Conservation (phyloP, 31 red algal species). For the Asparagopsis taxiformis region DNA sequence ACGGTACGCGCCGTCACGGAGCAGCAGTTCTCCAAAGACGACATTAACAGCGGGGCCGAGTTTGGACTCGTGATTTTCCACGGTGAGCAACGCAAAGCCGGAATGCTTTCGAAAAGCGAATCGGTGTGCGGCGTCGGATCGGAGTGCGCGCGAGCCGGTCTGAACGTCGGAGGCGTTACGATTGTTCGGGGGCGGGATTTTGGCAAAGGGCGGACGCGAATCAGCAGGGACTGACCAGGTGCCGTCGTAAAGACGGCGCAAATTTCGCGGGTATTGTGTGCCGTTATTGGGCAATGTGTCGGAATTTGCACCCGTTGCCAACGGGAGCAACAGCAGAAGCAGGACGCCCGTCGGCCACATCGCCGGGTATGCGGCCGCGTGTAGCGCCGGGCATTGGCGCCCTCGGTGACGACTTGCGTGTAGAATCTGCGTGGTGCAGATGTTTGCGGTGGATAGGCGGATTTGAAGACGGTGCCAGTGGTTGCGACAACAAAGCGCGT, state of each 20-base stretch:
- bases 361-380: too few species aligned
- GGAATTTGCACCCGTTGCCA: not conserved
- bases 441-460: too few species aligned
- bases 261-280: constrained; percentile 42
- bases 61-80: constrained; percentile 27
- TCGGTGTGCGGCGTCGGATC: too few species aligned
- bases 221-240: constrained; percentile 26
- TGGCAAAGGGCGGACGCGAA: constrained; percentile 12
- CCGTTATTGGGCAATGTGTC: not conserved
- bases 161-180: not conserved
- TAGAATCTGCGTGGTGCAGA: too few species aligned
- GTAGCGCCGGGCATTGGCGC: too few species aligned
- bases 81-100: constrained; percentile 64
- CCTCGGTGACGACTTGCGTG: too few species aligned
- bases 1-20: constrained; percentile 80
- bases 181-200: constrained; percentile 1
- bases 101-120: constrained; percentile 40
- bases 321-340: constrained; percentile 6
- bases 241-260: constrained; percentile 65
- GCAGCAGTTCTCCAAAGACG: constrained; percentile 65
- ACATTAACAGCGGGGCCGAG: constrained; percentile 47
- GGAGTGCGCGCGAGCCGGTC: not conserved
- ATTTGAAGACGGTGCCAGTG: too few species aligned
- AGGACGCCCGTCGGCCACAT: too few species aligned
- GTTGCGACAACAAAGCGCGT: too few species aligned